These are phyloP conservation scores for Elsinoe ampelina DNA, from an alignment of 2,329 filamentous ascomycete genomes.

Conservation along the genomic window DNA sequence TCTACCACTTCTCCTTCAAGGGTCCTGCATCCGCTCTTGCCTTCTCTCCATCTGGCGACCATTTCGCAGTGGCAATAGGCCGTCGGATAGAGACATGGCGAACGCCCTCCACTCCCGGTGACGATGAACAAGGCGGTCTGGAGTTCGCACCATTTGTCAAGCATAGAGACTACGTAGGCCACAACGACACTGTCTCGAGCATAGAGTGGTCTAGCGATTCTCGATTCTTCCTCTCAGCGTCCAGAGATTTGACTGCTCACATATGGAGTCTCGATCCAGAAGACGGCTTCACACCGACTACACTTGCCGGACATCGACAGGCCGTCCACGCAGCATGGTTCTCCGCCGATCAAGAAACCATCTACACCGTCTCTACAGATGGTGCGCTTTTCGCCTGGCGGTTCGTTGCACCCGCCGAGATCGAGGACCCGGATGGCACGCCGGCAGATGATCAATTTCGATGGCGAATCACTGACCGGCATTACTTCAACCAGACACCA, in stretches of 20 bases:
- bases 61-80: conserved; percentile 83
- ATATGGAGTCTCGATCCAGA: conserved; percentile 91
- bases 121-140: conserved; percentile 67
- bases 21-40: conserved; percentile 70
- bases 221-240: conserved; percentile 84
- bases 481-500: conserved; percentile 90
- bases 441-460: conserved; percentile 57
- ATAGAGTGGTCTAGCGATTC: conserved; percentile 97
- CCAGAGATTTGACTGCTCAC: conserved; percentile 82
- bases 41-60: conserved; percentile 81
- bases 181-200: conserved; percentile 77
- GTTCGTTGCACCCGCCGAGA: conserved; percentile 56
- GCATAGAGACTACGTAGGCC: conserved; percentile 75
- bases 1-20: conserved; percentile 95
- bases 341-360: conserved; percentile 84
- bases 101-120: conserved; percentile 71
- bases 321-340: conserved; percentile 94
- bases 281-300: conserved; percentile 80
- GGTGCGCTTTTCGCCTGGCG: conserved; percentile 94
- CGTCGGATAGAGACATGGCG: conserved; percentile 92
- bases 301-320: conserved; percentile 83
- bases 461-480: conserved; percentile 83
- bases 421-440: conserved; percentile 45
- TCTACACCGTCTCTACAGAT: conserved; percentile 94
- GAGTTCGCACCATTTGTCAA: conserved; percentile 93